Conservation (phyloP, 495 filamentous ascomycete genomes). For the Jackrogersella minutella region DNA sequence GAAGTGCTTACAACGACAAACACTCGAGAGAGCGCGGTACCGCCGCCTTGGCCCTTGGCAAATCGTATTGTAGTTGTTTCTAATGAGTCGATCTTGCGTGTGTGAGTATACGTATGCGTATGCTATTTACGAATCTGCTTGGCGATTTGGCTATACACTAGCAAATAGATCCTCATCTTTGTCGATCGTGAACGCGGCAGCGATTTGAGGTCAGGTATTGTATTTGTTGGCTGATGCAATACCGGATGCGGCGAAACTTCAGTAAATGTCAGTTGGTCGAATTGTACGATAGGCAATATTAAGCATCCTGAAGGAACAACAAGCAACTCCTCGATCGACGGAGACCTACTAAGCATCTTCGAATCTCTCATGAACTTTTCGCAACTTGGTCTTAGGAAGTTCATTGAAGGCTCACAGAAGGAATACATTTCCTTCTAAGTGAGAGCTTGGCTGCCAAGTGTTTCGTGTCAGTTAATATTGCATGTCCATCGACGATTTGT, state of each 20-base stretch:
- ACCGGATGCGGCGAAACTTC: constrained; percentile 26
- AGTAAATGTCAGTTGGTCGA: constrained; percentile 8
- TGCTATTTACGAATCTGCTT: constrained; percentile 34
- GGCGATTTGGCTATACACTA: constrained; percentile 37
- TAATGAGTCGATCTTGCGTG: constrained; percentile 36
- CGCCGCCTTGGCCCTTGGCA: constrained; percentile 39
- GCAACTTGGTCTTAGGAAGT: constrained; percentile 1
- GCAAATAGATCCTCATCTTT: constrained; percentile 14
- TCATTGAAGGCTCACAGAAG: constrained; percentile 12
- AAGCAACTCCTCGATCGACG: not conserved
- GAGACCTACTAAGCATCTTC: not conserved
- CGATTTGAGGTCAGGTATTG: too few species aligned
- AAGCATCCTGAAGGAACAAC: constrained; percentile 30
- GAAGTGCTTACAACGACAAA: constrained; percentile 20
- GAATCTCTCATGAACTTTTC: not conserved
- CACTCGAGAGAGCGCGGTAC: constrained; percentile 15
- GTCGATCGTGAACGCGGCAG: constrained; percentile 26
- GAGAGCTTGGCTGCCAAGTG: constrained; percentile 37
- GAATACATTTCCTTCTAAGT: constrained; percentile 16
- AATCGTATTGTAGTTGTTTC: constrained; percentile 32
- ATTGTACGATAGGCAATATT: not conserved
- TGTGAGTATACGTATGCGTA: constrained; percentile 32
- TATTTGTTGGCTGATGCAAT: too few species aligned
- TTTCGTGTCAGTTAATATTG: constrained; percentile 36
- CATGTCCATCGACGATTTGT: constrained; percentile 23